Conservation (phyloP, 2,329 filamentous ascomycete genomes). For the Calycina marina region DNA sequence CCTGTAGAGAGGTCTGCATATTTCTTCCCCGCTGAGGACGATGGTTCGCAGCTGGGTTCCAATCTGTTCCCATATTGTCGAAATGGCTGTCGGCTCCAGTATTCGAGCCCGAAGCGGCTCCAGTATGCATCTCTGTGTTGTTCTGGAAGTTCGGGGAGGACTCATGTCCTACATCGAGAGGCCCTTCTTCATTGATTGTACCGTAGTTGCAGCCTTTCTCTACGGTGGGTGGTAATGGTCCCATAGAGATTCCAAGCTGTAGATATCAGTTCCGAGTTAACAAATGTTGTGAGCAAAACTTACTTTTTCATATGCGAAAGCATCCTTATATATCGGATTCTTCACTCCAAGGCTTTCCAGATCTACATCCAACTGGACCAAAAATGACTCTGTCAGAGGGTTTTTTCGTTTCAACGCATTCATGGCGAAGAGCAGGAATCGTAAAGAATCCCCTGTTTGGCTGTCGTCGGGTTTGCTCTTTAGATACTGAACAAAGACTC, state of each 20-base stretch:
- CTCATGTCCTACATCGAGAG: no score
- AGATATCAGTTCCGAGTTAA: constrained; percentile 6
- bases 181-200: not conserved
- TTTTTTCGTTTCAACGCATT: constrained; percentile 77
- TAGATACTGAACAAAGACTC: constrained; percentile 93
- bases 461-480: constrained; percentile 81
- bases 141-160: no score
- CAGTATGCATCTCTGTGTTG: no score
- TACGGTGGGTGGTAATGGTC: constrained; percentile 15
- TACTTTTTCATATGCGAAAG: constrained; percentile 29
- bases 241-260: constrained; percentile 16
- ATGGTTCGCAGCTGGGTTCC: constrained; percentile 8
- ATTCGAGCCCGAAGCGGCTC: no score
- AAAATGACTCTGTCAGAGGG: constrained; percentile 83
- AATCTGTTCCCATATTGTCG: constrained; percentile 7
- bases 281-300: no score
- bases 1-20: constrained; percentile 11
- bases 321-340: constrained; percentile 41
- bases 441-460: constrained; percentile 64
- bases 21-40: constrained; percentile 6
- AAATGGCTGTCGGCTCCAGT: no score
- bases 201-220: constrained; percentile 16
- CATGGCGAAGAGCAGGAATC: constrained; percentile 84
- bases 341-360: constrained; percentile 57
- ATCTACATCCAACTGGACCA: constrained; percentile 87